Evolutionary conservation across 208 protist genomes (phyloP).

Genomic region (Trichomonas gallinae): DNA sequence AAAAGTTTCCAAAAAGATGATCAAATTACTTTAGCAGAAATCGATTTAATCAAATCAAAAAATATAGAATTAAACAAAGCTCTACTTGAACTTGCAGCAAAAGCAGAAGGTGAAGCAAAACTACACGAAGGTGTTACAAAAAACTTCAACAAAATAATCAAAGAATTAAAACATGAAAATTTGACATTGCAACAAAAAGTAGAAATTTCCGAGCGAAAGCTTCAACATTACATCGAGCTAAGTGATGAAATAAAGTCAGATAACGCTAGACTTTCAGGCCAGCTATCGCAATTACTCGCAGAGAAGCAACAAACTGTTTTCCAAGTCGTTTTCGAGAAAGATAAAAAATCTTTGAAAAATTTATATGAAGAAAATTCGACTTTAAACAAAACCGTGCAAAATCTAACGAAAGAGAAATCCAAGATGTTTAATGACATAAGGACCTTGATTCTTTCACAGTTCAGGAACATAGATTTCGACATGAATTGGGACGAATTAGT

Average conservation of each 20-base stretch:
- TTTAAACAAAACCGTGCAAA: background rate
- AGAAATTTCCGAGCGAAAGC: background rate
- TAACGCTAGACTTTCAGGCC: background rate
- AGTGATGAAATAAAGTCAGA: background rate
- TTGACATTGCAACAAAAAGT: background rate
- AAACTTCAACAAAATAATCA: background rate
- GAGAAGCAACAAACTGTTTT: background rate
- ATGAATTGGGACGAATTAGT: background rate
- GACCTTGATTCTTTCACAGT: background rate
- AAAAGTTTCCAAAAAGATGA: background rate
- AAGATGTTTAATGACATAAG: background rate
- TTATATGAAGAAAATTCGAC: background rate
- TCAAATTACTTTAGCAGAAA: background rate
- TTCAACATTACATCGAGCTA: background rate
- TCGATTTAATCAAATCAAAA: background rate
- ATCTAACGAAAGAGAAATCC: background rate
- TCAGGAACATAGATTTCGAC: background rate
- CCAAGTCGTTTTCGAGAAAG: background rate
- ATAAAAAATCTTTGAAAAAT: background rate
- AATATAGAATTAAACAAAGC: background rate
- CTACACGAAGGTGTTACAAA: background rate
- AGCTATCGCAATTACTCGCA: background rate
- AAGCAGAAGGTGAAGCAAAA: background rate
- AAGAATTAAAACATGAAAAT: background rate
- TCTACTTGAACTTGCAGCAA: background rate